phyloP scores from a whole-genome alignment of 345 rosid species.

The Litchi chinensis region DNA sequence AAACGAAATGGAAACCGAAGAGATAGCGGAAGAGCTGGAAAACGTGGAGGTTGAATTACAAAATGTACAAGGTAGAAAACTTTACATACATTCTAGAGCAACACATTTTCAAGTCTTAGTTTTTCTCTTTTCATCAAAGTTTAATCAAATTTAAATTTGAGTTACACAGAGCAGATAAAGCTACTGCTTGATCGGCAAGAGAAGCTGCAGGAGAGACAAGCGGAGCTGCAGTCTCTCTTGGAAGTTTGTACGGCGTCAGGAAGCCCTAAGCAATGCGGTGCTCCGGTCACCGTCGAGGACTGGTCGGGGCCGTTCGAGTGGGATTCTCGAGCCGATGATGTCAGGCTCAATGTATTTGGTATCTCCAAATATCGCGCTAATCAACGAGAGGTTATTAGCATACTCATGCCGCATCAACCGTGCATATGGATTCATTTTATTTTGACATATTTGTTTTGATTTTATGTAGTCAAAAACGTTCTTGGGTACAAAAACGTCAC shows the following conservation, averaged over 20 bases:
- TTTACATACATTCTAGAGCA: background rate
- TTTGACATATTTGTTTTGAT: too few relatives aligned
- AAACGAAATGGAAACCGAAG: conserved; percentile 50
- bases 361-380: conserved; percentile 78
- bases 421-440: background rate
- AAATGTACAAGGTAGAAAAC: conserved; percentile 64
- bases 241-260: conserved; percentile 51
- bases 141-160: background rate
- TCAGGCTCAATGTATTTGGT: conserved; percentile 78
- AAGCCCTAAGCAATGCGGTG: conserved; percentile 35
- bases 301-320: conserved; percentile 79
- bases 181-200: conserved; percentile 76
- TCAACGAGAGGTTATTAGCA: conserved; percentile 69
- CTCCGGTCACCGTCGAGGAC: conserved; percentile 39
- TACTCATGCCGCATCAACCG: background rate
- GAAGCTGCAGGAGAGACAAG: conserved; percentile 63
- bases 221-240: conserved; percentile 61
- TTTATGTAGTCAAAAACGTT: too few relatives aligned
- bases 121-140: background rate
- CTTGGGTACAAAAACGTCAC: too few relatives aligned
- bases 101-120: background rate
- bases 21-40: conserved; percentile 59
- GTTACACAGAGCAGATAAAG: conserved; percentile 60
- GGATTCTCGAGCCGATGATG: conserved; percentile 82
- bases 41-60: conserved; percentile 58